Base-by-base conservation (phyloP, 1,139 yeast species). In the Yamadazyma pseudoaaseri region DNA sequence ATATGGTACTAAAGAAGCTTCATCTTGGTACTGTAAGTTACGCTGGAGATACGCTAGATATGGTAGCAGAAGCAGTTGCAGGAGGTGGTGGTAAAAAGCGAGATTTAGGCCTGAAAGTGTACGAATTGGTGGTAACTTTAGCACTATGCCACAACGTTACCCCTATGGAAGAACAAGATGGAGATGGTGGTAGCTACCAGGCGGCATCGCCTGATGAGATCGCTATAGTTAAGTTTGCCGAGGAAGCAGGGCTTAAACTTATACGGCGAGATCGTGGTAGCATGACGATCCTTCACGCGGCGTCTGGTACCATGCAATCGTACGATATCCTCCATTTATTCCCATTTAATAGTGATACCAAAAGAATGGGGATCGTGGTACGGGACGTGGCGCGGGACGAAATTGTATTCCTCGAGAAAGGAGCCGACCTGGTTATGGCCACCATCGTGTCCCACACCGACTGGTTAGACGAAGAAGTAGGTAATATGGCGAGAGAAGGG, bases 171-270 rank as follows among this genome's bases (percentile, higher is more conserved):
- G 56, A 51, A 6, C 48, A 44, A 5, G 52, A 50, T 27, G 44
- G 43, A 15, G 43, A 36, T 23, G 25, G 13, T n/a, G 25, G 25
- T 10, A 11, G 25, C 13, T 94, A 90, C 55, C 99, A 94, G 59
- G 98, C 98, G 0, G 97, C 97, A 0, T 90, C 97, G 0, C 99
- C 99, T 0, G 99, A 94, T 64, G 99, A 94, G 58, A 81, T 92
- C 44, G 98, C 99, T 14, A 92, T 94, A 46, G 97, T 94, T 18
- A 84, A 84, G 52, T 94, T 89, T 65, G 86, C 97, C 1, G 95
- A 86, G 43, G 58, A 69, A 4, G 94, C 90, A 21, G 99, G 98
- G 0, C 65, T 94, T 29, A 76, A 86, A 8, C 68, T 94, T 33
- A 70, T 73, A 41, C 82, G 79, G 49, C 77, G 99, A 49, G 98